These are phyloP conservation scores for Penicillium sp. DNA, from an alignment of 2,329 filamentous ascomycete species.

Conservation along the genomic window DNA sequence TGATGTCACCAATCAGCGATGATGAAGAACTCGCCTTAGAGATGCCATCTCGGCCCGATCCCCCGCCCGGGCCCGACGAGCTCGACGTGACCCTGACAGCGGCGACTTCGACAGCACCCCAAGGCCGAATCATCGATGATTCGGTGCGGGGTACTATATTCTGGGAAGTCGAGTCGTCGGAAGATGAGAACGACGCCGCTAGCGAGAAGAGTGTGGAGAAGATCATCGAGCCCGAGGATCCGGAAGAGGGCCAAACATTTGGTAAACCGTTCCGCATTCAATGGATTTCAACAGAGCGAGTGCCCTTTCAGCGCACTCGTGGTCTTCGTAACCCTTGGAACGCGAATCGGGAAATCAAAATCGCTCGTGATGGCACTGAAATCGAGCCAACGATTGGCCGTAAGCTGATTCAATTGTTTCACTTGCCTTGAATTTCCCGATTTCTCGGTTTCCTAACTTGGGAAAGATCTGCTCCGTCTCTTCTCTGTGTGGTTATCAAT, in stretches of 20 bases:
- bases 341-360: constrained; percentile 91
- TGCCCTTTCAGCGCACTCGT: constrained; percentile 86
- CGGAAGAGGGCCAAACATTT: constrained; percentile 63
- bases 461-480: background rate
- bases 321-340: constrained; percentile 93
- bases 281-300: constrained; percentile 78
- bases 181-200: constrained; percentile 38
- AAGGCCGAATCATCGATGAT: constrained; percentile 86
- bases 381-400: constrained; percentile 79
- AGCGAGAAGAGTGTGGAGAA: constrained; percentile 45
- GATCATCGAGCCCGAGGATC: constrained; percentile 49
- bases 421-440: constrained; percentile 41
- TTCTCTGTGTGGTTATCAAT: background rate
- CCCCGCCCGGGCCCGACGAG: constrained; percentile 59
- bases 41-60: constrained; percentile 64
- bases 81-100: constrained; percentile 78
- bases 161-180: constrained; percentile 76
- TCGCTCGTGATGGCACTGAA: constrained; percentile 91
- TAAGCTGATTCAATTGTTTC: constrained; percentile 75
- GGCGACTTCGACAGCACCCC: constrained; percentile 73
- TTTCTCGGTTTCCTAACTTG: background rate
- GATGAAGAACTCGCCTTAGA: constrained; percentile 68
- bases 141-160: constrained; percentile 93
- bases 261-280: constrained; percentile 89
- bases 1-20: constrained; percentile 79